Percentiles rank a stretch among this genome's conserved stretches.
Evolutionary conservation across 2,329 filamentous ascomycete genomes (phyloP).

Genomic region (Sarocladiaceae sp.): DNA sequence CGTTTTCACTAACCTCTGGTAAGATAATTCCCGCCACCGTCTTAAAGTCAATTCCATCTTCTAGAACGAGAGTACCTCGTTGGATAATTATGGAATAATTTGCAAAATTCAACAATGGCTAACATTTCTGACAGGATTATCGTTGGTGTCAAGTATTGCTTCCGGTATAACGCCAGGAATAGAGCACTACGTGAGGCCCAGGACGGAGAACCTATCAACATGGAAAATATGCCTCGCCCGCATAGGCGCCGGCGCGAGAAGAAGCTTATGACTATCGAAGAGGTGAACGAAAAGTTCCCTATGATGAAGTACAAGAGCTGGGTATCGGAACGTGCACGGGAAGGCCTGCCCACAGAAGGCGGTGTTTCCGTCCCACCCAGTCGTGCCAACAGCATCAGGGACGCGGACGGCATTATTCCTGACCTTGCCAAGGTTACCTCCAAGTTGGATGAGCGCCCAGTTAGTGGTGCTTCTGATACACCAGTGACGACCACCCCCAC

Average conservation of each 20-base stretch:
- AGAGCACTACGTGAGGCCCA: slow-evolving; percentile 72
- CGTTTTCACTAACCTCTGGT: slow-evolving; percentile 98
- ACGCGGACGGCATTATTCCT: slow-evolving; percentile 54
- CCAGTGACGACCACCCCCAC: slow-evolving; percentile 14
- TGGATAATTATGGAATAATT: not conserved
- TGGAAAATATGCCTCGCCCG: slow-evolving; percentile 78
- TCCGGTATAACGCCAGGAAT: slow-evolving; percentile 94
- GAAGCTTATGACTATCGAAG: slow-evolving; percentile 98
- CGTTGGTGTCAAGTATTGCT: slow-evolving; percentile 98
- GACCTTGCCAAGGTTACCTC: slow-evolving; percentile 39
- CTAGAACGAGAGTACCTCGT: too few relatives aligned
- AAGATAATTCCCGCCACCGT: slow-evolving; percentile 29
- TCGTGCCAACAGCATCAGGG: slow-evolving; percentile 67
- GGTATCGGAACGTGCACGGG: slow-evolving; percentile 76
- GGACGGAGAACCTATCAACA: slow-evolving; percentile 82
- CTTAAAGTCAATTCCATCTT: not conserved
- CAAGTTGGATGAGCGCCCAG: slow-evolving; percentile 31
- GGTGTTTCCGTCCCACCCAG: slow-evolving; percentile 75
- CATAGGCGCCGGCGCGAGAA: slow-evolving; percentile 89
- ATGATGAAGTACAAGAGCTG: slow-evolving; percentile 95
- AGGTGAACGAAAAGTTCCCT: slow-evolving; percentile 96
- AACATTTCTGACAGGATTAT: slow-evolving; percentile 70
- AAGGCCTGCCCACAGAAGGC: slow-evolving; percentile 79
- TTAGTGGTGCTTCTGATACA: slow-evolving; percentile 18
- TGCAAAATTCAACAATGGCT: not conserved